Conservation (phyloP, 129 eudicot genomes). For the Helichrysum umbraculigerum region DNA sequence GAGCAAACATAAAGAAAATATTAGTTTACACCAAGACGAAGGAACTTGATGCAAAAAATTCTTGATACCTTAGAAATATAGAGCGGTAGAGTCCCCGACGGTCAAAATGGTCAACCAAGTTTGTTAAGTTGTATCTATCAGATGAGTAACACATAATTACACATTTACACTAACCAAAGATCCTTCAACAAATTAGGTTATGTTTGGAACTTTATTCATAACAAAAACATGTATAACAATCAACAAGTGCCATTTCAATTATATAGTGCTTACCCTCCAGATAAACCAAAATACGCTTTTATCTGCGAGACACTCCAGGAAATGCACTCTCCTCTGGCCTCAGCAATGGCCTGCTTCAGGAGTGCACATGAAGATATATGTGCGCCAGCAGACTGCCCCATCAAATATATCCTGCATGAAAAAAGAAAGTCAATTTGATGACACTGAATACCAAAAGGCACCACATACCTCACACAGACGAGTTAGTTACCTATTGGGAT, state of each 20-base stretch:
- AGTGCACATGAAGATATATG: conserved; percentile 90
- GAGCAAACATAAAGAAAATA: background rate
- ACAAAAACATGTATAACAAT: background rate
- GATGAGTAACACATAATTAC: background rate
- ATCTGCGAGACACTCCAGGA: conserved; percentile 92
- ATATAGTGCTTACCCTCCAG: conserved; percentile 77
- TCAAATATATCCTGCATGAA: conserved; percentile 67
- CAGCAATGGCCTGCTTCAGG: conserved; percentile 78
- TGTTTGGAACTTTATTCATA: background rate
- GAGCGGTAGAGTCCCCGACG: conserved; percentile 89
- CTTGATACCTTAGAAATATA: conserved; percentile 71
- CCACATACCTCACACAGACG: background rate
- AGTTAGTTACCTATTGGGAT: conserved; percentile 44
- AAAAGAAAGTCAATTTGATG: background rate
- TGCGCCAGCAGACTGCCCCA: conserved; percentile 99
- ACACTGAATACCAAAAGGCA: background rate
- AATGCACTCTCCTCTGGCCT: conserved; percentile 56
- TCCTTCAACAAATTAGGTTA: background rate
- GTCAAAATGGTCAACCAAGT: conserved; percentile 88
- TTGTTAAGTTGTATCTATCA: conserved; percentile 72
- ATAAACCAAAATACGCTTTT: conserved; percentile 94
- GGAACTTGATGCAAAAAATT: conserved; percentile 5
- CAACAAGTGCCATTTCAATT: no score
- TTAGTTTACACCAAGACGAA: background rate
- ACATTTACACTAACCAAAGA: background rate